Evolutionary conservation across 2,329 filamentous ascomycete species (phyloP).

Genomic region (Lithohypha guttulata): DNA sequence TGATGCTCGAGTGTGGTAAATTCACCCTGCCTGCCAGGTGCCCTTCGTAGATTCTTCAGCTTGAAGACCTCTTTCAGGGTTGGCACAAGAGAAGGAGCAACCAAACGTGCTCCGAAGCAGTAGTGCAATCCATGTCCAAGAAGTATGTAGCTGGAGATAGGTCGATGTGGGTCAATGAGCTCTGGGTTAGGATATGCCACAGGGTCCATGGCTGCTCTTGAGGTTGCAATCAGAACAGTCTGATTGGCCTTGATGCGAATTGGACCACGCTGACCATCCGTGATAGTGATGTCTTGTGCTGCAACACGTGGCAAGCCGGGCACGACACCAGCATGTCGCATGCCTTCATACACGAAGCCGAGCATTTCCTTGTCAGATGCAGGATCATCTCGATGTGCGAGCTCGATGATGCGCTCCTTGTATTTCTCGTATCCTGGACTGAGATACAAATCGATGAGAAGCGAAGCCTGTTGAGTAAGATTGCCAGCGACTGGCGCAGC

Average conservation of each 20-base stretch:
- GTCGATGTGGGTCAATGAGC: slow-evolving; percentile 33
- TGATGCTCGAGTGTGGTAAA: slow-evolving; percentile 37
- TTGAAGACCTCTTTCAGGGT: slow-evolving; percentile 37
- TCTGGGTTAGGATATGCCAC: slow-evolving; percentile 29
- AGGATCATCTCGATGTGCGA: slow-evolving; percentile 36
- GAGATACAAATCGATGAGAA: slow-evolving; percentile 45
- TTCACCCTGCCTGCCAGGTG: slow-evolving; percentile 28
- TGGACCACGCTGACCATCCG: slow-evolving; percentile 39
- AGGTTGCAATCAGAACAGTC: slow-evolving; percentile 30
- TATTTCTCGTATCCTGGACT: slow-evolving; percentile 40
- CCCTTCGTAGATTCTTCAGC: slow-evolving; percentile 33
- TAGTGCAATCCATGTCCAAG: slow-evolving; percentile 33
- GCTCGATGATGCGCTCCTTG: slow-evolving; percentile 41
- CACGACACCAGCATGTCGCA: slow-evolving; percentile 43
- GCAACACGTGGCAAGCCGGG: slow-evolving; percentile 44
- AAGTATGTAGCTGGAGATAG: slow-evolving; percentile 30
- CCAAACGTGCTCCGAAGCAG: slow-evolving; percentile 32
- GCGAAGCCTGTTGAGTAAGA: slow-evolving; percentile 43
- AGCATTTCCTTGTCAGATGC: slow-evolving; percentile 38
- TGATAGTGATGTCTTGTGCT: slow-evolving; percentile 31
- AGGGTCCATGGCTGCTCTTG: slow-evolving; percentile 27
- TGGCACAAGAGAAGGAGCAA: slow-evolving; percentile 31
- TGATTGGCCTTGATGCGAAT: slow-evolving; percentile 36
- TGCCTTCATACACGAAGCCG: slow-evolving; percentile 45
- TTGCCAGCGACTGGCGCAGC: slow-evolving; percentile 41